Base-by-base conservation (phyloP, 208 protist species). In the Spongospora subterranea region DNA sequence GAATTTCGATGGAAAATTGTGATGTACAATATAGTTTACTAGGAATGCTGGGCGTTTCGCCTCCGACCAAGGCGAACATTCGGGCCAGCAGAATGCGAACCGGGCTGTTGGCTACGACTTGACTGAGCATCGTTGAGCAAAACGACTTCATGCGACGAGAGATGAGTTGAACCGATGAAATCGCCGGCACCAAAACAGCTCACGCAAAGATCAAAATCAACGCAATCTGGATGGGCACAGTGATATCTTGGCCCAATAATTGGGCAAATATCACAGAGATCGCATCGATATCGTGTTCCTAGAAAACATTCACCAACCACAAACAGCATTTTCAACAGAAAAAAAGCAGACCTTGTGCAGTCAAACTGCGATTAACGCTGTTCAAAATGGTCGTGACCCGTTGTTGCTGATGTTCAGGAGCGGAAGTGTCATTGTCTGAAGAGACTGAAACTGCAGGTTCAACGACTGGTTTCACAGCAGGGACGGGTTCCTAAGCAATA, bases 201-300 rank as follows among this genome's bases (percentile, higher is more conserved):
- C 6, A 35, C 71, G n/a, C 71, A 82, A 20, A 82, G 17, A 43
- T 82, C 71, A 35, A 82, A 82, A 43, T 82, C 71, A 43, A 43
- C 71, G 71, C 71, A 82, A 43, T 82, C 71, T 6, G 71, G 71
- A 82, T 82, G 71, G n/a, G 71, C 40, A 43, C 71, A 82, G 71
- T 82, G 71, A 82, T 82, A 82, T 39, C 71, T 6, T 20, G 71
- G 71, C 35, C 71, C 71, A n/a, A 82, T 43, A n/a, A 82, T 82
- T 20, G 71, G 71, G n/a, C 71, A 82, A 20, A 35, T 82, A 43
- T 82, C 71, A 43, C 71, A 82, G 6, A 82, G n/a, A n/a, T 82
- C 71, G 71, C 71, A 82, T 6, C 71, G 71, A 82, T 82, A 82
- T 35, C 71, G 6, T 6, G 71, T 82, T 43, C 50, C 50, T 60